Conservation (phyloP, 73 alveolate genomes). For the Blepharisma japonicum region DNA sequence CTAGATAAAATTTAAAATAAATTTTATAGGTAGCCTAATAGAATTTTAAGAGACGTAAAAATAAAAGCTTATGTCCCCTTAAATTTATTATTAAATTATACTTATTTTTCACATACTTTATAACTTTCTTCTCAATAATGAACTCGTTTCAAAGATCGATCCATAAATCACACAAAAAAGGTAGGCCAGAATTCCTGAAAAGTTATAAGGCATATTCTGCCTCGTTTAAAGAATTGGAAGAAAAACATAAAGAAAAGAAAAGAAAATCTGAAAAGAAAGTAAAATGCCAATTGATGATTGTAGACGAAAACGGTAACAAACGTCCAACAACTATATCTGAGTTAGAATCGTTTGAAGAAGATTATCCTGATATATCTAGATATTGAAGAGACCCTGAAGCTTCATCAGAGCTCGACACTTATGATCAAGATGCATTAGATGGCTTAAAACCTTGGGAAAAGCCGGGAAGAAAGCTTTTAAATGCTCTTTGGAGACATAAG, state of each 20-base stretch:
- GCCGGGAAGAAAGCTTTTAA: conserved; percentile 72
- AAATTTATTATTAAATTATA: too few relatives aligned
- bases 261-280: conserved; percentile 8
- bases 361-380: conserved; percentile 51
- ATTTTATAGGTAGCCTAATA: too few relatives aligned
- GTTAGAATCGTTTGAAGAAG: conserved; percentile 32
- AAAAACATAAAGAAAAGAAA: background rate
- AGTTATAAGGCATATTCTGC: too few relatives aligned
- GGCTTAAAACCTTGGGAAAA: conserved; percentile 65
- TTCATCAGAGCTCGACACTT: conserved; percentile 33
- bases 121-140: too few relatives aligned
- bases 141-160: too few relatives aligned
- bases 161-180: too few relatives aligned
- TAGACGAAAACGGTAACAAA: conserved; percentile 48
- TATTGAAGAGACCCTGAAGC: conserved; percentile 13
- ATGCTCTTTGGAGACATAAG: conserved; percentile 82
- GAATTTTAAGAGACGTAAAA: too few relatives aligned
- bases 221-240: background rate
- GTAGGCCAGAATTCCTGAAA: too few relatives aligned
- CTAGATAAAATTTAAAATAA: too few relatives aligned
- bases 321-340: conserved; percentile 41
- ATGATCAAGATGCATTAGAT: background rate
- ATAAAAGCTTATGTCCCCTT: too few relatives aligned
- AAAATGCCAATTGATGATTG: background rate
- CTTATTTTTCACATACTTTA: too few relatives aligned